A percentile compares a stretch with the other conserved stretches of the same genome.
phyloP scores from a whole-genome alignment of 768 basidiomycete species.

The Termitomyces sp. region DNA sequence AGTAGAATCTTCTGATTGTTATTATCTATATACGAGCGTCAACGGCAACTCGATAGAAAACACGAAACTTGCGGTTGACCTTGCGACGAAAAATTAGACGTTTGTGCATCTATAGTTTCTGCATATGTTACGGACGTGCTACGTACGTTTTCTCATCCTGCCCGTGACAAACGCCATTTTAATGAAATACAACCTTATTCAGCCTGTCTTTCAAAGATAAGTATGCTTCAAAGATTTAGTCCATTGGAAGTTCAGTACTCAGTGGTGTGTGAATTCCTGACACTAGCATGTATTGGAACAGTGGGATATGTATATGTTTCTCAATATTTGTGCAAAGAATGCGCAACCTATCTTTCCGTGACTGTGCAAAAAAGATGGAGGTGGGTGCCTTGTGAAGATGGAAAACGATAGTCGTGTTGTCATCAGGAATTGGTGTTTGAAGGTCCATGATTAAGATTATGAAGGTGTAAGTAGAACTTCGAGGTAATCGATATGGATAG shows the following conservation, averaged over 20 bases:
- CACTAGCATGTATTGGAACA: background rate
- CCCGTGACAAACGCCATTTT: constrained; percentile 50
- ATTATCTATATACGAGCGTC: background rate
- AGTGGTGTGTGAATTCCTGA: background rate
- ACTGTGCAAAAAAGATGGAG: too few relatives aligned
- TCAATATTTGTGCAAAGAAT: background rate
- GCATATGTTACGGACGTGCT: background rate
- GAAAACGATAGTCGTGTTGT: background rate
- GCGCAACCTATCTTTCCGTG: background rate
- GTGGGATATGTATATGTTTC: background rate
- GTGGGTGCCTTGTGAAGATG: background rate
- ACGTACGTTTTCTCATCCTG: constrained; percentile 31
- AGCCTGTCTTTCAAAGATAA: too few relatives aligned
- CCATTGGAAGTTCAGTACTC: constrained; percentile 40
- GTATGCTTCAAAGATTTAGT: too few relatives aligned
- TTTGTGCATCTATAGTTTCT: background rate
- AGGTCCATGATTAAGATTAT: constrained; percentile 8
- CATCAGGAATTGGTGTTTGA: background rate
- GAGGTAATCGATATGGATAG: background rate
- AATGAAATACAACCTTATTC: too few relatives aligned
- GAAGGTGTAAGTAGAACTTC: constrained; percentile 1
- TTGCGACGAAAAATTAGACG: background rate
- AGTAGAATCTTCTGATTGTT: constrained; percentile 31
- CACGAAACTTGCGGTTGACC: constrained; percentile 23
- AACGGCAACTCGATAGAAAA: constrained; percentile 17